Conservation (phyloP, 192 early-diverging fungal species). For the Fimicolochytrium jonesii region DNA sequence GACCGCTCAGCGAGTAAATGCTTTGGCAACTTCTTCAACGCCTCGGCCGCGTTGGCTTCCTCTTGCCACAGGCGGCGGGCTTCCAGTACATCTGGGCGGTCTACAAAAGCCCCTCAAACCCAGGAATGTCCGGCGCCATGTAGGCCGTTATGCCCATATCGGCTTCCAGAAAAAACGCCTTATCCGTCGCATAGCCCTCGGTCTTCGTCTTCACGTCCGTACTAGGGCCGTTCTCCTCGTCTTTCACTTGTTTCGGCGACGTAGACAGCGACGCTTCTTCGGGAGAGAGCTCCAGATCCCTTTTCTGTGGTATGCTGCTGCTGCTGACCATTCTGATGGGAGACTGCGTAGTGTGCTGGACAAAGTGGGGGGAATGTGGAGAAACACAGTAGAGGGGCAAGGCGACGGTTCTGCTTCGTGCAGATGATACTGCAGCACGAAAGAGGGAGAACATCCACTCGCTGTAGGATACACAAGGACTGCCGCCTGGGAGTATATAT, state of each 20-base stretch:
- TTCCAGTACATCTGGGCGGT: constrained; percentile 52
- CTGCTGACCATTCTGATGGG: too few species aligned
- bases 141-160: constrained; percentile 68
- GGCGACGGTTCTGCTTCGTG: background rate
- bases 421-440: background rate
- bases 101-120: constrained; percentile 61
- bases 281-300: too few species aligned
- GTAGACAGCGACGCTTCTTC: too few species aligned
- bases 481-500: too few species aligned
- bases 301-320: too few species aligned
- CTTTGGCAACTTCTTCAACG: constrained; percentile 64
- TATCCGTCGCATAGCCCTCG: too few species aligned
- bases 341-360: background rate
- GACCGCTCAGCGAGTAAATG: constrained; percentile 67
- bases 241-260: too few species aligned
- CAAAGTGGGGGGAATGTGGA: background rate
- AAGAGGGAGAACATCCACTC: too few species aligned
- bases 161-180: too few species aligned
- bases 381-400: background rate
- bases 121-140: constrained; percentile 19
- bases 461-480: too few species aligned
- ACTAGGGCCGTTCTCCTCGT: too few species aligned
- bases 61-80: constrained; percentile 70
- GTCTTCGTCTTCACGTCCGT: too few species aligned
- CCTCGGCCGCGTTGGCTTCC: constrained; percentile 53